phyloP scores from a whole-genome alignment of 371 early-diverging fungal genomes.

The Chytridium lagenaria region DNA sequence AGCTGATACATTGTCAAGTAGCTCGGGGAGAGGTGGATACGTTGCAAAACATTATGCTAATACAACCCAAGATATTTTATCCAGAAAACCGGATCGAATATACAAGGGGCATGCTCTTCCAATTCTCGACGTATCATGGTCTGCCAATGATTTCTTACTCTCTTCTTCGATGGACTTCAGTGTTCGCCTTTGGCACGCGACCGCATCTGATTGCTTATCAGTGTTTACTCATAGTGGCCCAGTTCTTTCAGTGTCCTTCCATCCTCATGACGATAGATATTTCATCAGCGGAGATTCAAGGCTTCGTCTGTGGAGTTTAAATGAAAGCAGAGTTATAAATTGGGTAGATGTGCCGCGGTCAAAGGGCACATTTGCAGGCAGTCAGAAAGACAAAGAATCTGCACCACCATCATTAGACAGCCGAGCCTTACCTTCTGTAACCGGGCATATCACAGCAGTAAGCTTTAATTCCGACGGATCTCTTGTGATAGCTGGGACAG shows the following conservation, averaged over 20 bases:
- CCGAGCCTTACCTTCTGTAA: no score
- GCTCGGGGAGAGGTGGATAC: no score
- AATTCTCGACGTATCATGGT: slow-evolving; percentile 83
- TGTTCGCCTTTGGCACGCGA: slow-evolving; percentile 87
- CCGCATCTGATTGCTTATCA: slow-evolving; percentile 73
- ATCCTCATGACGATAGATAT: slow-evolving; percentile 82
- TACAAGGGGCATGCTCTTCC: slow-evolving; percentile 70
- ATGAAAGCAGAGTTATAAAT: slow-evolving; percentile 72
- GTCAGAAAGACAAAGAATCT: background rate
- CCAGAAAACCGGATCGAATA: slow-evolving; percentile 54
- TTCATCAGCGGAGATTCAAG: slow-evolving; percentile 83
- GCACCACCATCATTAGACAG: no score
- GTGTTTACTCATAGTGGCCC: slow-evolving; percentile 77
- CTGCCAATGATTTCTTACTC: slow-evolving; percentile 78
- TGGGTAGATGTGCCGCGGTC: slow-evolving; percentile 71
- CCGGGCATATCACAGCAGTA: slow-evolving; percentile 73
- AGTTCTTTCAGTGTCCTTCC: slow-evolving; percentile 82
- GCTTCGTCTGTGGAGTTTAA: slow-evolving; percentile 83
- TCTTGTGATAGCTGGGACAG: slow-evolving; percentile 77
- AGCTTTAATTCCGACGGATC: slow-evolving; percentile 76
- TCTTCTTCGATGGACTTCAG: slow-evolving; percentile 86
- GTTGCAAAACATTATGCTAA: no score
- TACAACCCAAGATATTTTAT: background rate
- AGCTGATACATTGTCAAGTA: no score
- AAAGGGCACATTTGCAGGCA: background rate